A percentile compares a stretch with the other conserved stretches of the same genome.
Conservation (phyloP, 2,329 filamentous ascomycete genomes). For the Xylariaceae sp. region DNA sequence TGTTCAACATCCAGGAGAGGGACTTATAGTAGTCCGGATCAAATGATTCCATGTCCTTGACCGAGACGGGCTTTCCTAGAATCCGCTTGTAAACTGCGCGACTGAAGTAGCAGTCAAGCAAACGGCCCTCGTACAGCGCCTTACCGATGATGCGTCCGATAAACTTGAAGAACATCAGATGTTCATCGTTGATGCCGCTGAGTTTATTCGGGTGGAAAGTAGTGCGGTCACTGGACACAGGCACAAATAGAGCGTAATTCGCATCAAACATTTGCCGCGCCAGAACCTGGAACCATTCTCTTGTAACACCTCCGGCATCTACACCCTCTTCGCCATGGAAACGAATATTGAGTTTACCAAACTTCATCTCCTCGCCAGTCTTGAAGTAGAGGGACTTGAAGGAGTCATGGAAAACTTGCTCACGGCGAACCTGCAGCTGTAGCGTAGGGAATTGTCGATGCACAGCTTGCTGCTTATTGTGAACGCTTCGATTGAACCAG, state of each 20-base stretch:
- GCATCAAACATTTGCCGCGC: constrained; percentile 98
- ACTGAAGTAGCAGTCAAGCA: constrained; percentile 98
- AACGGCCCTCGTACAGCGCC: constrained; percentile 89
- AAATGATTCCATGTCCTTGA: constrained; percentile 99
- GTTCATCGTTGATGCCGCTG: constrained; percentile 90
- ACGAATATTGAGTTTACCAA: constrained; percentile 94
- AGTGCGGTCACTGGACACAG: constrained; percentile 93
- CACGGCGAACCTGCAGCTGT: constrained; percentile 84
- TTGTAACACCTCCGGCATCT: constrained; percentile 92
- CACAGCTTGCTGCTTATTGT: constrained; percentile 63
- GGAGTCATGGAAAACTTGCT: constrained; percentile 96
- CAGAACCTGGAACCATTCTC: constrained; percentile 98
- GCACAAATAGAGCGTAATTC: constrained; percentile 93
- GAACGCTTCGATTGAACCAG: constrained; percentile 93
- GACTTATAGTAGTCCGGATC: constrained; percentile 99
- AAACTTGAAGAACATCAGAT: constrained; percentile 98
- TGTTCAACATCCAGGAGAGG: constrained; percentile 95
- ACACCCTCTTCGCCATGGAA: constrained; percentile 98
- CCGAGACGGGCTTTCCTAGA: constrained; percentile 86
- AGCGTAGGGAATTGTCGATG: constrained; percentile 64
- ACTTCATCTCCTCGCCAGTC: constrained; percentile 94
- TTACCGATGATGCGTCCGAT: constrained; percentile 98
- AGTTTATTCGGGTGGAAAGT: constrained; percentile 98
- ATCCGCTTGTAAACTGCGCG: constrained; percentile 98
- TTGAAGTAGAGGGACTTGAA: constrained; percentile 99